Percentiles rank a stretch among this genome's conserved stretches.
Conservation (phyloP, 2,329 filamentous ascomycete genomes). For the Calonectria montana region DNA sequence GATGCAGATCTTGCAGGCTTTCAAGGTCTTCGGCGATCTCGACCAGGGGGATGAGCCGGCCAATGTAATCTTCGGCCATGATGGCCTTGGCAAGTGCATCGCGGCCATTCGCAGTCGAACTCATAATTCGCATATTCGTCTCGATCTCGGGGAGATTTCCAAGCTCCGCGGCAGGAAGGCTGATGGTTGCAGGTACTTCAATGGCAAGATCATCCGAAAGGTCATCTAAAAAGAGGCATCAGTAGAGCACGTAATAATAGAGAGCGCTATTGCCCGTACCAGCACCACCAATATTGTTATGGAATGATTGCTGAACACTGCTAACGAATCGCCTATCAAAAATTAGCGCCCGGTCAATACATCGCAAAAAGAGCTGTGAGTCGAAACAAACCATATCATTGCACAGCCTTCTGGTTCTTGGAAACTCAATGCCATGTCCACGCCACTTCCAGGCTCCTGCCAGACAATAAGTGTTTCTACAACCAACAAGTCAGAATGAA, state of each 20-base stretch:
- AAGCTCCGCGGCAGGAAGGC: slow-evolving; percentile 83
- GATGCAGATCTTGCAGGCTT: slow-evolving; percentile 85
- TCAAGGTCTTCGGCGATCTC: slow-evolving; percentile 92
- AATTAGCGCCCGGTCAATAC: slow-evolving; percentile 32
- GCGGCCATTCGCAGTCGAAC: slow-evolving; percentile 77
- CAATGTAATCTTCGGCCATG: slow-evolving; percentile 86
- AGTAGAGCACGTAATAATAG: slow-evolving; percentile 10
- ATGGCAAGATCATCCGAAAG: slow-evolving; percentile 87
- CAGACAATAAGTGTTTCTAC: slow-evolving; percentile 97
- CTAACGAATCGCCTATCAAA: slow-evolving; percentile 86
- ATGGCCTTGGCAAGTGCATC: slow-evolving; percentile 91
- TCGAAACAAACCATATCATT: slow-evolving; percentile 79
- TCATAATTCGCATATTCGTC: slow-evolving; percentile 82
- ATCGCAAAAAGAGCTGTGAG: not conserved
- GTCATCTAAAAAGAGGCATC: slow-evolving; percentile 71
- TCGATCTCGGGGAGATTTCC: slow-evolving; percentile 88
- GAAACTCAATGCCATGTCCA: slow-evolving; percentile 98
- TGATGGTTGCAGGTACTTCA: slow-evolving; percentile 77
- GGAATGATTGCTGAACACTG: slow-evolving; percentile 81
- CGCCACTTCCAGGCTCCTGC: slow-evolving; percentile 85
- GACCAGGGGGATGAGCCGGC: slow-evolving; percentile 86
- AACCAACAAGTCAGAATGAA: slow-evolving; percentile 42
- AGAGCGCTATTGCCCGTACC: slow-evolving; percentile 58
- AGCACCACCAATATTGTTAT: slow-evolving; percentile 66
- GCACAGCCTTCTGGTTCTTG: slow-evolving; percentile 96